phyloP scores from a whole-genome alignment of 192 early-diverging fungal species.

The Backusella parvicylindrica region DNA sequence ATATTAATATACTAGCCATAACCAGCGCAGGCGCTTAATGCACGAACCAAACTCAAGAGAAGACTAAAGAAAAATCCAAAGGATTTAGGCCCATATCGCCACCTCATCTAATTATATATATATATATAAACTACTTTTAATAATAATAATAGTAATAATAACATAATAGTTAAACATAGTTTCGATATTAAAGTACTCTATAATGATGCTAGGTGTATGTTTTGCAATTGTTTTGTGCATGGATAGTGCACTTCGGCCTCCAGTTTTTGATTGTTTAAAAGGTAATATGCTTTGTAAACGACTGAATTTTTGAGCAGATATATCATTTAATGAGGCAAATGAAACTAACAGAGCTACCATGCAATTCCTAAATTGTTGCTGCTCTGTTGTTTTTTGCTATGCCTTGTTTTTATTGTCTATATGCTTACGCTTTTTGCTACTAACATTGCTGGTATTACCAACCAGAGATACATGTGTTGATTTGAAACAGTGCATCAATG shows the following conservation, averaged over 20 bases:
- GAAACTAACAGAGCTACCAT: slow-evolving; percentile 26
- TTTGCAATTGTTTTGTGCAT: slow-evolving; percentile 37
- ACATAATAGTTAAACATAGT: no score
- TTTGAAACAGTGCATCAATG: slow-evolving; percentile 58
- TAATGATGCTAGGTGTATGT: slow-evolving; percentile 45
- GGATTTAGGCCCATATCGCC: no score
- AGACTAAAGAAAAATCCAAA: not conserved
- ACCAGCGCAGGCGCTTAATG: no score
- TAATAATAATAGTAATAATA: no score
- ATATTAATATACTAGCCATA: no score
- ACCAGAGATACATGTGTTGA: slow-evolving; percentile 45
- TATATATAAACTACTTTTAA: no score
- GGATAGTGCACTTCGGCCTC: not conserved
- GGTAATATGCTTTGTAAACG: slow-evolving; percentile 11
- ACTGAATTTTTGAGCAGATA: slow-evolving; percentile 15
- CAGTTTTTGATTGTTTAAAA: slow-evolving; percentile 19
- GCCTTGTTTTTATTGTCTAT: slow-evolving; percentile 4
- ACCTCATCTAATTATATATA: no score
- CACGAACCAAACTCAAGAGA: not conserved
- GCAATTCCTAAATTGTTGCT: not conserved
- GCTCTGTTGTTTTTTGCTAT: not conserved
- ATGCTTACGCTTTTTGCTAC: not conserved
- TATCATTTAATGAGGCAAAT: slow-evolving; percentile 32
- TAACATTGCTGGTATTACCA: not conserved
- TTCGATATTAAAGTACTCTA: slow-evolving; percentile 61